Evolutionary conservation across 1,284 basidiomycete genomes (phyloP).

Genomic region (Ganoderma leucocontextum): DNA sequence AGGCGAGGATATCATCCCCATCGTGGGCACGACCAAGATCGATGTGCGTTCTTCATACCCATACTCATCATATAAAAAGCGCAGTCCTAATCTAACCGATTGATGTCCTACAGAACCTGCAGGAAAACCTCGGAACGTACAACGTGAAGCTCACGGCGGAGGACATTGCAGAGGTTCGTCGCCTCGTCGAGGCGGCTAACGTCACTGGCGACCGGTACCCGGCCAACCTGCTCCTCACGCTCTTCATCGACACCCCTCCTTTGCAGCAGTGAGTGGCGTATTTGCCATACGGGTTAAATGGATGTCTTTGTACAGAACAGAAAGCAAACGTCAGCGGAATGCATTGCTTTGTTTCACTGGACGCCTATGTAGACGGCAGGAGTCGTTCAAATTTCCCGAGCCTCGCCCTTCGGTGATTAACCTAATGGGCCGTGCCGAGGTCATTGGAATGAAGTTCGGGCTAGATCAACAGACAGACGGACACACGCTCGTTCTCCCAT

Average conservation of each 20-base stretch:
- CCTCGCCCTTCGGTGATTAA: too few relatives aligned
- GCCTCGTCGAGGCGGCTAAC: constrained; percentile 34
- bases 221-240: not conserved
- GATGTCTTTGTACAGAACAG: too few relatives aligned
- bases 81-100: not conserved
- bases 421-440: too few relatives aligned
- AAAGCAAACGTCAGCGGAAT: too few relatives aligned
- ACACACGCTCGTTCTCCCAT: too few relatives aligned
- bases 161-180: constrained; percentile 41
- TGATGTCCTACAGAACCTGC: constrained; percentile 39
- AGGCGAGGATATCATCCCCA: constrained; percentile 47
- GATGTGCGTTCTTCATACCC: constrained; percentile 22
- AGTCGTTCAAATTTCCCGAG: too few relatives aligned
- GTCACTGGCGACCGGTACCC: constrained; percentile 30
- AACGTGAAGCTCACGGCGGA: constrained; percentile 39
- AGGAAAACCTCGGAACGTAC: constrained; percentile 44
- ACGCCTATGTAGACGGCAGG: too few relatives aligned
- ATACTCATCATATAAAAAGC: not conserved
- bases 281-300: too few relatives aligned
- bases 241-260: constrained; percentile 31
- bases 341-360: too few relatives aligned
- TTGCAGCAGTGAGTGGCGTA: constrained; percentile 10
- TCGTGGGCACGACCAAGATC: constrained; percentile 45
- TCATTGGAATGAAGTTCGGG: too few relatives aligned
- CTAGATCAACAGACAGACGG: too few relatives aligned